Evolutionary conservation across 2,329 filamentous ascomycete genomes (phyloP).

Genomic region (Cylindrodendrum hubeiense): DNA sequence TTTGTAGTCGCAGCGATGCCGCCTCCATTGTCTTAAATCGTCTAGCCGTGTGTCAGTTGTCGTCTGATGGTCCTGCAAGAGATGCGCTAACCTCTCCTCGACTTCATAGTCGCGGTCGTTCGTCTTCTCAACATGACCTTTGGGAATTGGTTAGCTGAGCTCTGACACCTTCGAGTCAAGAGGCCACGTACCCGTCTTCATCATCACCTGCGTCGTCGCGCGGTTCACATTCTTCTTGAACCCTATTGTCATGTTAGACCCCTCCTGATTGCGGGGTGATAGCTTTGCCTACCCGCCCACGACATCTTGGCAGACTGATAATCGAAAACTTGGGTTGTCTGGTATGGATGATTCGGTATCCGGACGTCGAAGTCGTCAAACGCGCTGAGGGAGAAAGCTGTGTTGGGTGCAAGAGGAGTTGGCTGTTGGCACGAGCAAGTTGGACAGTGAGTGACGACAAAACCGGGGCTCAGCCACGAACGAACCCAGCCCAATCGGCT

Average conservation of each 20-base stretch:
- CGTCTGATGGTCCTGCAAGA: background rate
- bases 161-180: background rate
- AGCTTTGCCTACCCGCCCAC: slow-evolving; percentile 71
- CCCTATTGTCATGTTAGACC: slow-evolving; percentile 52
- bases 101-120: slow-evolving; percentile 99
- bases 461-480: slow-evolving; percentile 50
- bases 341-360: slow-evolving; percentile 22
- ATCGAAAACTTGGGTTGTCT: slow-evolving; percentile 23
- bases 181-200: slow-evolving; percentile 84
- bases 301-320: slow-evolving; percentile 65
- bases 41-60: slow-evolving; percentile 59
- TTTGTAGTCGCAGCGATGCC: slow-evolving; percentile 90
- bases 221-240: slow-evolving; percentile 95
- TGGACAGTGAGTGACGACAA: slow-evolving; percentile 47
- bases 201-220: slow-evolving; percentile 99
- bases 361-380: slow-evolving; percentile 22
- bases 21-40: slow-evolving; percentile 98
- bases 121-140: slow-evolving; percentile 96
- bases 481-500: slow-evolving; percentile 46
- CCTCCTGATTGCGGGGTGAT: slow-evolving; percentile 45
- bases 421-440: slow-evolving; percentile 37
- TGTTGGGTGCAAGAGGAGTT: slow-evolving; percentile 28
- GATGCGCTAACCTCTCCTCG: slow-evolving; percentile 78
- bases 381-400: slow-evolving; percentile 30
- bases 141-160: slow-evolving; percentile 25